Evolutionary conservation across 164 flowering plant species (phyloP).

Genomic region (Chloranthus sessilifolius): DNA sequence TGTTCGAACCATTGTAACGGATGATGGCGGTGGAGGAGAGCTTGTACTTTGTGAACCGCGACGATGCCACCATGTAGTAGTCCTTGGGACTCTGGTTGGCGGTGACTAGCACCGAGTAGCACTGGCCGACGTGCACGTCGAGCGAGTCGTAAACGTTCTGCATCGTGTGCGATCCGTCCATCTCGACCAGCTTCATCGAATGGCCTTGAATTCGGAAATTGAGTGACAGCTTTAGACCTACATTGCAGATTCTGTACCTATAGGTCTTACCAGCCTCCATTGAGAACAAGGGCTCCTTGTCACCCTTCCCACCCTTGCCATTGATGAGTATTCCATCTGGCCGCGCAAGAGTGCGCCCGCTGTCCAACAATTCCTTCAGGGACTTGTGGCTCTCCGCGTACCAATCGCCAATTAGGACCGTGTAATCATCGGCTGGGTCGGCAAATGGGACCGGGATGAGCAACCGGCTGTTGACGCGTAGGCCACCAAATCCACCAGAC

Average conservation of each 20-base stretch:
- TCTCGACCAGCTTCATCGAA: conserved; percentile 55
- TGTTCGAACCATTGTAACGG: conserved; percentile 39
- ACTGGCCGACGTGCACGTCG: conserved; percentile 68
- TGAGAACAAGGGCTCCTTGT: not conserved
- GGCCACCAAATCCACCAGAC: conserved; percentile 35
- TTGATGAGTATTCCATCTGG: conserved; percentile 34
- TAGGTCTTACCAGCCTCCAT: conserved; percentile 48
- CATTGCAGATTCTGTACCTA: conserved; percentile 61
- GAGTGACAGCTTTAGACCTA: conserved; percentile 47
- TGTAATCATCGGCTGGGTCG: conserved; percentile 5
- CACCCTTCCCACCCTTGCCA: conserved; percentile 15
- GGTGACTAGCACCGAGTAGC: conserved; percentile 55
- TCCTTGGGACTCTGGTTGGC: conserved; percentile 52
- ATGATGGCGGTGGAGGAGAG: conserved; percentile 44
- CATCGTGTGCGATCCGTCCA: conserved; percentile 59
- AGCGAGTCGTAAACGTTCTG: conserved; percentile 56
- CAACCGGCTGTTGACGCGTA: conserved; percentile 6
- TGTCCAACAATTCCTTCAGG: conserved; percentile 19
- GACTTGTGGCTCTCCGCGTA: conserved; percentile 2
- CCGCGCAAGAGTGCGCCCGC: conserved; percentile 20
- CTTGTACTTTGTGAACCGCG: conserved; percentile 49
- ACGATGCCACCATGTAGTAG: conserved; percentile 52
- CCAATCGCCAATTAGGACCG: conserved; percentile 9
- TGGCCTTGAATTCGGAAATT: conserved; percentile 68
- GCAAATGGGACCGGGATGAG: conserved; percentile 6